Conservation (phyloP, 352 stramenopile genomes). For the Globisporangium yorkense region DNA sequence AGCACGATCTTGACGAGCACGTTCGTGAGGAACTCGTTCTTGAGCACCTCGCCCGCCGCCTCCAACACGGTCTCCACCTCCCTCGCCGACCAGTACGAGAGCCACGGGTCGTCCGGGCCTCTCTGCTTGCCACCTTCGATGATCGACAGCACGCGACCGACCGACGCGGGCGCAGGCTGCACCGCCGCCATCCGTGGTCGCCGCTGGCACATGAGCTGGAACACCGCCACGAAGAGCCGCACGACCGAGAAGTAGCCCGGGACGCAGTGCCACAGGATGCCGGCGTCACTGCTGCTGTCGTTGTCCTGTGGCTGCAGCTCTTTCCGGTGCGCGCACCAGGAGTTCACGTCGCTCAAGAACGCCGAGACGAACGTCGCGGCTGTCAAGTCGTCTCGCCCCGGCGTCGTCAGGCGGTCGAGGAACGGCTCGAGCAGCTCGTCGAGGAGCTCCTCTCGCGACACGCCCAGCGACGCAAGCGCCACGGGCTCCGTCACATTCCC, state of each 20-base stretch:
- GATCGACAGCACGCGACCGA: slow-evolving; percentile 60
- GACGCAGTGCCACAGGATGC: slow-evolving; percentile 67
- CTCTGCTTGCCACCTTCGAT: slow-evolving; percentile 25
- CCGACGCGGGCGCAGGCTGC: slow-evolving; percentile 17
- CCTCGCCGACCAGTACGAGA: slow-evolving; percentile 65
- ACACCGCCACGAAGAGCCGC: slow-evolving; percentile 59
- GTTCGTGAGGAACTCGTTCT: slow-evolving; percentile 64
- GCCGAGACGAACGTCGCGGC: slow-evolving; percentile 66
- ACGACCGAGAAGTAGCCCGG: slow-evolving; percentile 73
- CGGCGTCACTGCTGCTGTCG: neutral
- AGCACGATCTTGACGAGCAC: slow-evolving; percentile 76
- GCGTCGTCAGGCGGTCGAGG: slow-evolving; percentile 44
- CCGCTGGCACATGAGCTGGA: slow-evolving; percentile 74
- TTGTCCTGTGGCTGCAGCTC: slow-evolving; percentile 1
- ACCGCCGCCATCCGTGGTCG: slow-evolving; percentile 35
- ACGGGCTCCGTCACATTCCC: slow-evolving; percentile 40
- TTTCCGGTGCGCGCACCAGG: slow-evolving; percentile 41
- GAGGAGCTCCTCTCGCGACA: slow-evolving; percentile 35
- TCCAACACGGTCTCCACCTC: slow-evolving; percentile 57
- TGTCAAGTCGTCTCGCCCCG: slow-evolving; percentile 56
- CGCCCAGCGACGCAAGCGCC: slow-evolving; percentile 27
- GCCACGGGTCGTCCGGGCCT: slow-evolving; percentile 42
- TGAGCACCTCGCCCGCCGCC: slow-evolving; percentile 48
- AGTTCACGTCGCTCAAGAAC: slow-evolving; percentile 52
- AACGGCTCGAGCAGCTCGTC: slow-evolving; percentile 46